Base-by-base conservation (phyloP, 495 filamentous ascomycete species). In the Aspergillus avenaceus region DNA sequence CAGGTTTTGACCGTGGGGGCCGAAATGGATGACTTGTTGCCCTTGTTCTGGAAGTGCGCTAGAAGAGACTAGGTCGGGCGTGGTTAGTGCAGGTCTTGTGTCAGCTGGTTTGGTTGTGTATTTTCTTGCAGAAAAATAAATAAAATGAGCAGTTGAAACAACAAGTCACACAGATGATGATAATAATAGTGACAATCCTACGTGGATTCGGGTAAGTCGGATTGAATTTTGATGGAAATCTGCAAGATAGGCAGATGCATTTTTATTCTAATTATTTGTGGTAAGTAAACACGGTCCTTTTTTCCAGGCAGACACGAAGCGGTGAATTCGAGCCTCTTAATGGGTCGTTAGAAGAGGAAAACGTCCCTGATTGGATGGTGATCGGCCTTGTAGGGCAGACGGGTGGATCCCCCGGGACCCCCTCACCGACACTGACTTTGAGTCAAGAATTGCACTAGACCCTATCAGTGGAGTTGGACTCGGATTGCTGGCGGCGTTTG, bases 41-140 rank as follows among this genome's bases (percentile, higher is more conserved):
- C 37, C 14, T 16, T 22, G n/a, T 62, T 59, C 59, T 52, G 18
- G 59, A 62, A 62, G 28, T 52, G 22, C 53, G 50, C 53, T 62
- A 59, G 59, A 62, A 59, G 41, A 26, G 8, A 19, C 47, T 54
- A 24, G 34, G 32, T 8, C 24, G 40, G 19, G 16, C 29, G 23
- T 23, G 24, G 40, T 23, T 26, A 42, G 40, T n/a, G 12, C 16
- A 6, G 21, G 12, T 23, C n/a, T n/a, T 7, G 21, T 13, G 22
- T 24, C 40, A 26, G 40, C 22, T 26, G 19, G 19, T 23, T 12
- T 41, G 11, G 7, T 23, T 19, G 37, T 41, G 5, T 27, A 3
- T 25, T 26, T 25, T 14, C 40, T 23, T 42, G 6, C 14, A 16
- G 25, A 43, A 4, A 25, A 24, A 26, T 21, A 28, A 18, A 8